Percentiles rank a stretch among this genome's conserved stretches.
Evolutionary conservation across 2,329 filamentous ascomycete species (phyloP).

Genomic region (Cytospora leucostoma): DNA sequence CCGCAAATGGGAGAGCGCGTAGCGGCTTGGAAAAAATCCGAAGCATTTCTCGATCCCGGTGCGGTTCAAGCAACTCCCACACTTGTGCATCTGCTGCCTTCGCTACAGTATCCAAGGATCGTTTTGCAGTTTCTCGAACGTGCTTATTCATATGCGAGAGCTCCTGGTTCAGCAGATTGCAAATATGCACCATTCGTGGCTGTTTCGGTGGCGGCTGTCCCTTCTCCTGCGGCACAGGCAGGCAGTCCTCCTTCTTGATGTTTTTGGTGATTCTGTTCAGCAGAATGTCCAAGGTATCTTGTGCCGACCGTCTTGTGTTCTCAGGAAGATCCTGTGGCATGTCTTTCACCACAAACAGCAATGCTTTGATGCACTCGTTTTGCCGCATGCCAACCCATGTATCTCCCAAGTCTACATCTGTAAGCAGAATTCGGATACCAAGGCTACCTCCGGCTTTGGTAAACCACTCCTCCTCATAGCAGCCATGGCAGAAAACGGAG

Average conservation of each 20-base stretch:
- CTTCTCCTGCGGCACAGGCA: constrained; percentile 40
- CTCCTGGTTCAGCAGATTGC: constrained; percentile 82
- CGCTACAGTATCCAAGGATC: constrained; percentile 78
- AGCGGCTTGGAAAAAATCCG: constrained; percentile 96
- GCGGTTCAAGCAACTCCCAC: constrained; percentile 84
- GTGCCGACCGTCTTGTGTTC: constrained; percentile 79
- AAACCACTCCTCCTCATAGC: constrained; percentile 98
- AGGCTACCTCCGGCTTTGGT: constrained; percentile 90
- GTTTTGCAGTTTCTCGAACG: constrained; percentile 84
- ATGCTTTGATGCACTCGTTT: constrained; percentile 82
- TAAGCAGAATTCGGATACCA: constrained; percentile 86
- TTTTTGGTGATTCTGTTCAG: constrained; percentile 77
- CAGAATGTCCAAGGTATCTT: constrained; percentile 79
- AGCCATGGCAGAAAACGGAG: constrained; percentile 87
- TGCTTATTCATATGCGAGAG: constrained; percentile 95
- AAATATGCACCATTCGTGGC: constrained; percentile 72
- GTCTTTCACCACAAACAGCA: constrained; percentile 97
- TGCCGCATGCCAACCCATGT: constrained; percentile 81
- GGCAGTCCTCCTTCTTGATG: constrained; percentile 76
- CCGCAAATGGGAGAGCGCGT: constrained; percentile 86
- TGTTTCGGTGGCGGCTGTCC: constrained; percentile 51
- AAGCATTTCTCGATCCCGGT: constrained; percentile 84
- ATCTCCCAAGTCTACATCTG: constrained; percentile 81
- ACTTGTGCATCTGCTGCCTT: constrained; percentile 76
- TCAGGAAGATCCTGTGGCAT: constrained; percentile 94